These are phyloP conservation scores for Musa troglodytarum DNA, from an alignment of 176 grass and related monocot species.

Conservation along the genomic window DNA sequence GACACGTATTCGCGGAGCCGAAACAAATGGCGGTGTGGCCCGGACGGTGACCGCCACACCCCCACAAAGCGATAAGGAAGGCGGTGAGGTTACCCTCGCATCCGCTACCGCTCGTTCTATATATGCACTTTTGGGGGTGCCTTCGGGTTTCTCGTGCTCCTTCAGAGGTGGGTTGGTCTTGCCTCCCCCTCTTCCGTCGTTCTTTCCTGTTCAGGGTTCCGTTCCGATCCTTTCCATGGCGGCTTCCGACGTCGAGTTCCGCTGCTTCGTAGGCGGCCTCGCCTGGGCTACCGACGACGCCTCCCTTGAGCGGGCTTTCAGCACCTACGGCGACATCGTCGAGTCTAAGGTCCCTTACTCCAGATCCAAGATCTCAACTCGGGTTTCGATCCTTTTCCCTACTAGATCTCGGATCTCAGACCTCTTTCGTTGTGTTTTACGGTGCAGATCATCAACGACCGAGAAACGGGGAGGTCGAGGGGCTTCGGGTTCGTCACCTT, in stretches of 20 bases:
- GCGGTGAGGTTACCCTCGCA: not conserved
- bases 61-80: not conserved
- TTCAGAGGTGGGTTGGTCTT: constrained; percentile 78
- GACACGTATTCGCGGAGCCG: too few species aligned
- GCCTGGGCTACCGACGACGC: constrained; percentile 84
- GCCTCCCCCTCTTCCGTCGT: constrained; percentile 40
- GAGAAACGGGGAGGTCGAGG: constrained; percentile 74
- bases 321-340: constrained; percentile 59
- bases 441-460: constrained; percentile 77
- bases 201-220: constrained; percentile 34
- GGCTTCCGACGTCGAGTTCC: constrained; percentile 67
- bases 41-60: not conserved
- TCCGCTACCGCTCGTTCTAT: constrained; percentile 24
- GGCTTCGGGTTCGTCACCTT: constrained; percentile 96
- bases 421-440: constrained; percentile 3
- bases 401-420: not conserved
- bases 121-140: not conserved
- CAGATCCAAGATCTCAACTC: not conserved
- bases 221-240: constrained; percentile 32
- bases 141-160: constrained; percentile 33
- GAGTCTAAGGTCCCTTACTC: constrained; percentile 56
- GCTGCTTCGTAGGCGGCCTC: constrained; percentile 89
- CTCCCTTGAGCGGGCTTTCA: constrained; percentile 69
- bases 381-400: not conserved
- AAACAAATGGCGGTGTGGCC: not conserved